These are phyloP conservation scores for Alopecurus myosuroides DNA, from an alignment of 176 grass and related monocot species.

Conservation along the genomic window DNA sequence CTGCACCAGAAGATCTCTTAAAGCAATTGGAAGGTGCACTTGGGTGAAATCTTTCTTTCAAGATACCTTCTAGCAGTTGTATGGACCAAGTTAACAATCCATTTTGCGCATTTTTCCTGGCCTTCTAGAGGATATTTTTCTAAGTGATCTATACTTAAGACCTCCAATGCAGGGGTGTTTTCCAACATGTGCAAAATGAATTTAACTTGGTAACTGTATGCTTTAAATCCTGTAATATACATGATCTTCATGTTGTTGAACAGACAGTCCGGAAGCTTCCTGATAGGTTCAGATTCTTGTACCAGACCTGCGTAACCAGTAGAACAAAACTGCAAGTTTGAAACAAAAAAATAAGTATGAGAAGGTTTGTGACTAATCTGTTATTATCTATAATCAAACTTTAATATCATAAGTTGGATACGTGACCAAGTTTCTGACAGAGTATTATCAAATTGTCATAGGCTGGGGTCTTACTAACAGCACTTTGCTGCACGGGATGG, in stretches of 20 bases:
- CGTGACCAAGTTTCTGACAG: not conserved
- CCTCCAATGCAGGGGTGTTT: conserved; percentile 3
- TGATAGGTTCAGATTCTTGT: not conserved
- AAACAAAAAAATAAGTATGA: not conserved
- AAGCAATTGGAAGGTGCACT: not conserved
- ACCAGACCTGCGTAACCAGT: not conserved
- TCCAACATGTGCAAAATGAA: not conserved
- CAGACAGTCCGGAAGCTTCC: not conserved
- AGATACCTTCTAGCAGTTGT: not conserved
- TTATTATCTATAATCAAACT: not conserved
- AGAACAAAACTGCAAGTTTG: not conserved
- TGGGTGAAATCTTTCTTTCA: not conserved
- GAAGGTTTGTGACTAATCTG: not conserved
- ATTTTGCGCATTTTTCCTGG: not conserved
- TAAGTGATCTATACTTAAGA: not conserved
- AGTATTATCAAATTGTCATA: not conserved
- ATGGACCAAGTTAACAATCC: not conserved
- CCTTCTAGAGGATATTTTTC: not conserved
- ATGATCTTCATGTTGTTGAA: not conserved
- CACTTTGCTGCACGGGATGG: too few relatives aligned
- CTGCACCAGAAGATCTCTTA: not conserved
- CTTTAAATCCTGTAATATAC: not conserved
- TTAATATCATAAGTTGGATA: not conserved
- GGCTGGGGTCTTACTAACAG: too few relatives aligned
- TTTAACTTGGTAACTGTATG: not conserved